These are phyloP conservation scores for Bipolaris victoriae DNA, from an alignment of 2,329 filamentous ascomycete species.

Conservation along the genomic window DNA sequence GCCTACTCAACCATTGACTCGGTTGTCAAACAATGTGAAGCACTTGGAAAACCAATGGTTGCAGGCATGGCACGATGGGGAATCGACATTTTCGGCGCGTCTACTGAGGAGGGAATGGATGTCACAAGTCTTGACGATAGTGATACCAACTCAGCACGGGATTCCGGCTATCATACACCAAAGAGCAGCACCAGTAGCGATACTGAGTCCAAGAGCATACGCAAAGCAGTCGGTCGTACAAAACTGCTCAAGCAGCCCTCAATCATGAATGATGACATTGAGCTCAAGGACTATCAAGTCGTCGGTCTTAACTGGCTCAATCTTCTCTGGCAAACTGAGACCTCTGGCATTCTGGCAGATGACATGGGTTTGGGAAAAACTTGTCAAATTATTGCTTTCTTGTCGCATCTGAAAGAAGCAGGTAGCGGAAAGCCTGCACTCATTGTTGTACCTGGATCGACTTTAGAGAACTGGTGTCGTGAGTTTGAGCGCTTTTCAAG, in stretches of 20 bases:
- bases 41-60: conserved; percentile 70
- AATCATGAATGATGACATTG: conserved; percentile 75
- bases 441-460: conserved; percentile 90
- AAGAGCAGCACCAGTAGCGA: conserved; percentile 49
- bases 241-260: conserved; percentile 70
- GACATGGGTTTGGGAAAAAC: conserved; percentile 98
- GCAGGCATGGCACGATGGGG: conserved; percentile 72
- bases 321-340: conserved; percentile 76
- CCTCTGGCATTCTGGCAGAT: conserved; percentile 92
- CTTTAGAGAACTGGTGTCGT: conserved; percentile 91
- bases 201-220: conserved; percentile 55
- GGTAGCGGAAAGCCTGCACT: conserved; percentile 74
- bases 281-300: conserved; percentile 91
- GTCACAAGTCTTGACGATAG: conserved; percentile 61
- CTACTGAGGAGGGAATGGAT: conserved; percentile 66
- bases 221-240: conserved; percentile 42
- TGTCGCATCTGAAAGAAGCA: conserved; percentile 79
- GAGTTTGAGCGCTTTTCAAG: conserved; percentile 91
- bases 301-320: conserved; percentile 95
- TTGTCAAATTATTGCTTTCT: conserved; percentile 91
- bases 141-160: conserved; percentile 55
- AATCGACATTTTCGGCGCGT: conserved; percentile 66
- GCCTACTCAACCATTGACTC: conserved; percentile 84
- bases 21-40: conserved; percentile 77
- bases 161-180: conserved; percentile 73